These are phyloP conservation scores for Trichosporon asahii DNA, from an alignment of 1,284 basidiomycete species.

Conservation along the genomic window DNA sequence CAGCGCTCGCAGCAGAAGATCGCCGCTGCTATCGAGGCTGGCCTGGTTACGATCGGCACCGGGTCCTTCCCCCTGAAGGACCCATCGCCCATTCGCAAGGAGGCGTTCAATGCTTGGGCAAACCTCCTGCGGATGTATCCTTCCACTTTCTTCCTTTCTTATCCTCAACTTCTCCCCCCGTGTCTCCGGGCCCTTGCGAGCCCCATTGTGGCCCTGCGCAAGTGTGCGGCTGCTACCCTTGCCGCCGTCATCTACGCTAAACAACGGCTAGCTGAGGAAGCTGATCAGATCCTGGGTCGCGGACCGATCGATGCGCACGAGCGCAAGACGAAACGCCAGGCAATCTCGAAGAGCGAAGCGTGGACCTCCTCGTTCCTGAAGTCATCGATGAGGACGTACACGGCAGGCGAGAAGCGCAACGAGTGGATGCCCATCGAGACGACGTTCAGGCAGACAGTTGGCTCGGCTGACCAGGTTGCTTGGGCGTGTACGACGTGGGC, in stretches of 20 bases:
- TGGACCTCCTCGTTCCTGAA: constrained; percentile 34
- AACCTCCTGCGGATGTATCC: constrained; percentile 45
- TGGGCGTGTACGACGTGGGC: constrained; percentile 51
- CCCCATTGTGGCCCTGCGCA: constrained; percentile 27
- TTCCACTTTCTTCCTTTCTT: constrained; percentile 36
- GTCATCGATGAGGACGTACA: neutral
- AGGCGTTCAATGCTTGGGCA: constrained; percentile 39
- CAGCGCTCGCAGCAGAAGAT: constrained; percentile 42
- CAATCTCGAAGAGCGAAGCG: constrained; percentile 31
- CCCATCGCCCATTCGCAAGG: constrained; percentile 30
- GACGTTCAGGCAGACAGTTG: constrained; percentile 37
- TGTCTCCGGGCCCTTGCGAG: constrained; percentile 33
- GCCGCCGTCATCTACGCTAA: constrained; percentile 39
- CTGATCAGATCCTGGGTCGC: neutral
- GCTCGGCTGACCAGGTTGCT: constrained; percentile 34
- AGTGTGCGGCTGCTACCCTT: constrained; percentile 32
- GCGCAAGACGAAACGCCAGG: constrained; percentile 26
- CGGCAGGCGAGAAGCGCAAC: constrained; percentile 35
- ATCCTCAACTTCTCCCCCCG: constrained; percentile 36
- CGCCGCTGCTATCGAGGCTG: constrained; percentile 35
- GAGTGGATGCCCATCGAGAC: constrained; percentile 37
- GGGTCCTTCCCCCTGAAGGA: constrained; percentile 15
- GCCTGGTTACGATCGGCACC: constrained; percentile 26
- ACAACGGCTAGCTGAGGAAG: constrained; percentile 25
- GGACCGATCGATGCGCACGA: constrained; percentile 18